These are phyloP conservation scores for Mallotus repandus DNA, from an alignment of 441 rosid genomes.

Conservation along the genomic window DNA sequence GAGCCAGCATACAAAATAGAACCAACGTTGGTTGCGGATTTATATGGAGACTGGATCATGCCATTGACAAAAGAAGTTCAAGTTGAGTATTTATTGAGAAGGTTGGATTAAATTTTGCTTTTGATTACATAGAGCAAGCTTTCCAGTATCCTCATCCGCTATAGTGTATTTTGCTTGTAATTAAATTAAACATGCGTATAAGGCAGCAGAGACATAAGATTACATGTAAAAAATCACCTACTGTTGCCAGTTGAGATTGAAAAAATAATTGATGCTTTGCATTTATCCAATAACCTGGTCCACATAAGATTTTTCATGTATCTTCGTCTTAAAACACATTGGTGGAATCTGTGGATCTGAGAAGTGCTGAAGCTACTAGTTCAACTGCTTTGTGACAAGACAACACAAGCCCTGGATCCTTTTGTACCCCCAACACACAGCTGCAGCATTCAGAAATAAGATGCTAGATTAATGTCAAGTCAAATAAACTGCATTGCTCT, in stretches of 20 bases:
- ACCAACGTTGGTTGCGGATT: constrained; percentile 67
- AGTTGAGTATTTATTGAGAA: constrained; percentile 72
- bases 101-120: constrained; percentile 50
- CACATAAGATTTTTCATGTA: background rate
- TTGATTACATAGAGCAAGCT: background rate
- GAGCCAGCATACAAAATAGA: constrained; percentile 73
- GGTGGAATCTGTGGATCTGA: too few species aligned
- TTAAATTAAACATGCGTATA: background rate
- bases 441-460: too few species aligned
- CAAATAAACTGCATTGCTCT: too few species aligned
- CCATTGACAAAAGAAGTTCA: constrained; percentile 94
- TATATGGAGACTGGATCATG: constrained; percentile 92
- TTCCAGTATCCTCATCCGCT: background rate
- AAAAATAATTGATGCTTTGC: background rate
- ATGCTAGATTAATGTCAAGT: too few species aligned
- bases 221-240: background rate
- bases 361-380: too few species aligned
- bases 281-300: too few species aligned
- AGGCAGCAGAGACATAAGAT: background rate
- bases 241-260: background rate
- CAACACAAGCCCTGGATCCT: too few species aligned
- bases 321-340: background rate
- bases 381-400: too few species aligned
- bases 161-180: constrained; percentile 1
- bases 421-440: too few species aligned